Conservation (phyloP, 192 early-diverging fungal genomes). For the Chytriomyces hyalinus region DNA sequence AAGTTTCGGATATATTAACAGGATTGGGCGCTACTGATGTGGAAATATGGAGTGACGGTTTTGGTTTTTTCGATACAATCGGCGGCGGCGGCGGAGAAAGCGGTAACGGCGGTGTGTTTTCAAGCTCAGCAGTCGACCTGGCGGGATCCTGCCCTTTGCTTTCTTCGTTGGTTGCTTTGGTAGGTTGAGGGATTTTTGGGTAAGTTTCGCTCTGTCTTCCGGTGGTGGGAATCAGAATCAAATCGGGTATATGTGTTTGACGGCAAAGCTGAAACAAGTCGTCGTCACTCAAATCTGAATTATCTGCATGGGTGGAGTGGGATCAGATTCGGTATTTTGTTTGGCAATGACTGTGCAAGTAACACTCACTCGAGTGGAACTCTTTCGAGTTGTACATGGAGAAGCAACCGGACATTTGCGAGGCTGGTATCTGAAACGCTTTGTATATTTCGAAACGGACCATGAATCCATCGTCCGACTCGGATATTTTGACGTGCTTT, state of each 20-base stretch:
- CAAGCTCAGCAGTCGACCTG: too few species aligned
- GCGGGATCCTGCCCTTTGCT: too few species aligned
- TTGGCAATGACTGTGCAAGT: background rate
- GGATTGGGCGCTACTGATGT: slow-evolving; percentile 1
- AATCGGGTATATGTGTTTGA: slow-evolving; percentile 1
- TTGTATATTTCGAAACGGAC: slow-evolving; percentile 8
- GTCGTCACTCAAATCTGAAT: slow-evolving; percentile 1
- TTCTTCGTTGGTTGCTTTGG: too few species aligned
- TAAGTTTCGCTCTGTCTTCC: too few species aligned
- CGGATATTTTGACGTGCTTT: background rate
- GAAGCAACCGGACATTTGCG: background rate
- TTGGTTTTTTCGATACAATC: background rate
- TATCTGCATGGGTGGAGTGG: background rate
- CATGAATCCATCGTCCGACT: background rate
- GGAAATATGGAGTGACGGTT: background rate
- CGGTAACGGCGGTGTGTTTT: too few species aligned
- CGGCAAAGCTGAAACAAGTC: slow-evolving; percentile 8
- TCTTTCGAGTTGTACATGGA: slow-evolving; percentile 6
- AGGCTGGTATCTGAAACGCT: background rate
- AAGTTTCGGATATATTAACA: background rate
- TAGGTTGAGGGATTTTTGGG: too few species aligned
- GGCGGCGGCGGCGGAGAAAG: too few species aligned
- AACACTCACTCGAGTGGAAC: background rate
- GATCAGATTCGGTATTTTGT: too few species aligned
- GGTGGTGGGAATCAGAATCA: slow-evolving; percentile 2